These are phyloP conservation scores for Boletus pseudopeckii DNA, from an alignment of 768 basidiomycete species.

Conservation along the genomic window DNA sequence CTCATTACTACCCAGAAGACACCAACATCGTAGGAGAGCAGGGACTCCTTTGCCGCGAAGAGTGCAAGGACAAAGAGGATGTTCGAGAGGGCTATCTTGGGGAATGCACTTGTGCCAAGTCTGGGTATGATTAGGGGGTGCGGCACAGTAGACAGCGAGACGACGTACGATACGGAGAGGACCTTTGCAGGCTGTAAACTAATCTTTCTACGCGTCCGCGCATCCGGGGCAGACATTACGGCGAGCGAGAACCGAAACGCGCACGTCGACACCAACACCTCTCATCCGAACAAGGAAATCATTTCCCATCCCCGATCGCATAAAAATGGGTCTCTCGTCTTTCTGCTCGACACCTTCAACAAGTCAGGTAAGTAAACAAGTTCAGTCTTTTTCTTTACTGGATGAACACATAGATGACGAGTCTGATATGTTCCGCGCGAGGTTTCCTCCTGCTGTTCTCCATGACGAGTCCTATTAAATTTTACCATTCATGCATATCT, in stretches of 20 bases:
- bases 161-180: conserved; percentile 51
- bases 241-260: conserved; percentile 2
- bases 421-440: conserved; percentile 63
- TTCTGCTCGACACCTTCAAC: conserved; percentile 1
- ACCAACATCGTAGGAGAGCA: conserved; percentile 63
- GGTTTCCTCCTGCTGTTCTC: conserved; percentile 56
- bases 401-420: conserved; percentile 72
- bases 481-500: conserved; percentile 96
- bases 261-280: background rate
- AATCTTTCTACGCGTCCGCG: conserved; percentile 62
- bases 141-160: background rate
- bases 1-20: conserved; percentile 77
- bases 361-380: conserved; percentile 18
- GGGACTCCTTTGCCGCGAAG: conserved; percentile 62
- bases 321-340: background rate
- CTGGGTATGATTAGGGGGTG: conserved; percentile 30
- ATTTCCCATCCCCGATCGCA: conserved; percentile 14
- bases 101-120: conserved; percentile 50
- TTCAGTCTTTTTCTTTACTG: conserved; percentile 5
- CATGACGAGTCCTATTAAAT: conserved; percentile 60
- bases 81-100: conserved; percentile 59
- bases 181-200: conserved; percentile 55
- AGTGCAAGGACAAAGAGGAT: conserved; percentile 59
- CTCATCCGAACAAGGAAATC: conserved; percentile 12
- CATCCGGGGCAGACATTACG: conserved; percentile 62